Base-by-base conservation (phyloP, 2,329 filamentous ascomycete genomes). In the Penicillium vulpinum region DNA sequence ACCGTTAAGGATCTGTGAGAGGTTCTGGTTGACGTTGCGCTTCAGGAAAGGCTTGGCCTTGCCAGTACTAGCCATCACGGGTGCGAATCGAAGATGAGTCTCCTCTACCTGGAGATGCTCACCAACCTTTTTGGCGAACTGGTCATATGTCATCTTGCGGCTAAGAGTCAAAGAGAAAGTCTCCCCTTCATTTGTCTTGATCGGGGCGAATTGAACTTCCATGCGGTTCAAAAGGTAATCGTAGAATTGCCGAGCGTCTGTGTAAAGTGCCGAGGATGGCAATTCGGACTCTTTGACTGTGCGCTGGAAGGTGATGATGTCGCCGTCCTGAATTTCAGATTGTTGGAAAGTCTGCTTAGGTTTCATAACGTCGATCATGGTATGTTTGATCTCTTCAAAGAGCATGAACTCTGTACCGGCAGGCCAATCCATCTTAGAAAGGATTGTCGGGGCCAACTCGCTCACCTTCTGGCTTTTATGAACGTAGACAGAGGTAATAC, bases 361-460 rank as follows among this genome's bases (percentile, higher is more conserved):
- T 76, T 97, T 97, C 80, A 99, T 88, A 7, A 85, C 83, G 71
- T 99, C 95, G 64, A 99, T 96, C 92, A 97, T 97, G 58, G 87
- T 90, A 50, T 92, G 92, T 77, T 97, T 99, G 77, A 99, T 97
- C 79, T 99, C 94, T 82, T 99, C 94, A 78, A 88, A 97, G 22
- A 99, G 83, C 66, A 84, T 82, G 58, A 89, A 84, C 3, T 85
- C 80, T 4, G 89, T 84, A 61, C 89, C 91, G 1, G 89, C 83
- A 24, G 89, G 84, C 93, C 94, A 97, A 13, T 85, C 84, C 91
- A 97, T 94, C 70, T 88, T 85, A 66, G 89, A 86, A 56, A 89
- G 77, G 58, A 99, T 97, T 29, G 85, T 77, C 1, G 90, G 86
- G 5, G 88, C 85, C 28, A 97, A 78, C 48, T 99, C 94, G 57